These are phyloP conservation scores for Quercus berberidifolia DNA, from an alignment of 306 rosid species.

Conservation along the genomic window DNA sequence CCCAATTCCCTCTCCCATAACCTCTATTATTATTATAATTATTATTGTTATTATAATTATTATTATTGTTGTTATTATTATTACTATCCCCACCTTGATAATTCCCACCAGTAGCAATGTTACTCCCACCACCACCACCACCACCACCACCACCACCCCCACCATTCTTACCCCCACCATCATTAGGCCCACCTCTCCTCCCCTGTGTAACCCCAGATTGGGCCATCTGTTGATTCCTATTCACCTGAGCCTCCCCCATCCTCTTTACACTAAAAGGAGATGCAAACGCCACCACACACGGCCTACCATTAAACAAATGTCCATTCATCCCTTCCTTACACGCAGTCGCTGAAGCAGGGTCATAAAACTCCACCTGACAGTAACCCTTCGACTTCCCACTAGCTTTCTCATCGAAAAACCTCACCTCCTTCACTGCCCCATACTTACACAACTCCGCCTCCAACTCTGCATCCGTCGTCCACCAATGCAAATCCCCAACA, in stretches of 20 bases:
- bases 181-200: constrained; percentile 67
- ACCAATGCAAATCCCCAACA: constrained; percentile 99
- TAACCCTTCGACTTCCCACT: constrained; percentile 98
- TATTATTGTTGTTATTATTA: constrained; percentile 39
- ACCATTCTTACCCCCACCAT: constrained; percentile 42
- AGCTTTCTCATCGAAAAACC: constrained; percentile 95
- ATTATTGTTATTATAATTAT: constrained; percentile 46
- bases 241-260: constrained; percentile 95
- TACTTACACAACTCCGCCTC: constrained; percentile 79
- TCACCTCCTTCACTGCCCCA: constrained; percentile 89
- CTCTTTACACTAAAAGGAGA: constrained; percentile 83
- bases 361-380: constrained; percentile 93
- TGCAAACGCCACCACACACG: constrained; percentile 82
- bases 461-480: constrained; percentile 95
- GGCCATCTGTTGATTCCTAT: constrained; percentile 63
- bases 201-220: constrained; percentile 45
- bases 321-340: constrained; percentile 98
- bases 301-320: constrained; percentile 76
- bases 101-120: constrained; percentile 74
- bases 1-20: constrained; percentile 91
- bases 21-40: constrained; percentile 46
- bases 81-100: constrained; percentile 81
- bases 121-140: constrained; percentile 60
- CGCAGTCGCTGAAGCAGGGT: constrained; percentile 55
- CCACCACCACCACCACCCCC: constrained; percentile 57